These are phyloP conservation scores for Trifolium fragiferum DNA, from an alignment of 306 rosid genomes.

Conservation along the genomic window DNA sequence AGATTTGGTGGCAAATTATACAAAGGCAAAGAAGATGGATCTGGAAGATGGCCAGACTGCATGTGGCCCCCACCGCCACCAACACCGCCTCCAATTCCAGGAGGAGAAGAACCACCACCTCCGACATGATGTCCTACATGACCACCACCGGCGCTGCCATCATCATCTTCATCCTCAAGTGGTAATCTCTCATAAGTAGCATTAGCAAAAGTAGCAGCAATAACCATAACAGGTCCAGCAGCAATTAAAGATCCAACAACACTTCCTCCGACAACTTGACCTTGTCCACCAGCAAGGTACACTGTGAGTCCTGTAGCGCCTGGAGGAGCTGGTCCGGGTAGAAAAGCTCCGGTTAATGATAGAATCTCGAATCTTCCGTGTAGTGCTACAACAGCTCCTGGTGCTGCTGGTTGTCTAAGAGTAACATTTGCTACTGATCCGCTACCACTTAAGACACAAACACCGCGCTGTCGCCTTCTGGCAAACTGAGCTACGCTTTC, in stretches of 20 bases:
- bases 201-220: constrained; percentile 92
- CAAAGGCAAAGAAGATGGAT: constrained; percentile 64
- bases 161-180: constrained; percentile 78
- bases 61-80: constrained; percentile 48
- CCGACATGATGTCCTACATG: constrained; percentile 50
- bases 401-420: constrained; percentile 79
- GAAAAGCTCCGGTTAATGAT: constrained; percentile 77
- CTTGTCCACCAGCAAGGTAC: constrained; percentile 86
- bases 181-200: constrained; percentile 93
- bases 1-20: constrained; percentile 70
- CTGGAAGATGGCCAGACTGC: constrained; percentile 60
- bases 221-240: constrained; percentile 87
- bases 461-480: constrained; percentile 80
- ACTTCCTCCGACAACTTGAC: constrained; percentile 88
- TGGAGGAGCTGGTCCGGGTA: constrained; percentile 85
- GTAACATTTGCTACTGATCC: constrained; percentile 91
- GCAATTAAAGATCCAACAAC: constrained; percentile 88
- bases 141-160: background rate
- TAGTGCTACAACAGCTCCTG: constrained; percentile 77
- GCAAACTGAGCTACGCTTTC: constrained; percentile 83
- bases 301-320: constrained; percentile 86
- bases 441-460: constrained; percentile 87
- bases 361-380: constrained; percentile 90
- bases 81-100: constrained; percentile 44
- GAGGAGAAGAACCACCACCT: constrained; percentile 47